Percentiles rank a stretch among this genome's conserved stretches.
Evolutionary conservation across 179 eudicot species (phyloP).

Genomic region (Dionaea muscipula): DNA sequence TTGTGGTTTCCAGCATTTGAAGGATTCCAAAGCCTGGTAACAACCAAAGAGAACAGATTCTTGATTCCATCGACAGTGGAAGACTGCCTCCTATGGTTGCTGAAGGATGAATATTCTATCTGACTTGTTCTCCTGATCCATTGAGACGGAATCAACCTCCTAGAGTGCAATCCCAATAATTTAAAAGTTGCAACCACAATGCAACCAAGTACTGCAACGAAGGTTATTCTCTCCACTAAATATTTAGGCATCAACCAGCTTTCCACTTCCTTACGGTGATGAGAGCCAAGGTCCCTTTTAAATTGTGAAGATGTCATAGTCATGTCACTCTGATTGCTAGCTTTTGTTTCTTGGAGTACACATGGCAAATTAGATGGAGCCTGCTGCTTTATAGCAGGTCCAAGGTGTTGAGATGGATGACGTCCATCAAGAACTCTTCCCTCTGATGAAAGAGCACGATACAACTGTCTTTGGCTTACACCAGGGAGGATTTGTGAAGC

Average conservation of each 20-base stretch:
- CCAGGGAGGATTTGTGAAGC: conserved; percentile 22
- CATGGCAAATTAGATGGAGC: conserved; percentile 57
- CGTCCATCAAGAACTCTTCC: conserved; percentile 42
- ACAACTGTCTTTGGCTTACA: conserved; percentile 41
- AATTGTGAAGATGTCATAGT: conserved; percentile 50
- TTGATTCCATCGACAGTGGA: conserved; percentile 23
- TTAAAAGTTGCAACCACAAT: conserved; percentile 46
- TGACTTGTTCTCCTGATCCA: conserved; percentile 22
- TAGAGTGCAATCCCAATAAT: conserved; percentile 30
- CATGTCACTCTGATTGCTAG: conserved; percentile 21
- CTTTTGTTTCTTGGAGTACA: conserved; percentile 32
- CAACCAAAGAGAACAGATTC: conserved; percentile 34
- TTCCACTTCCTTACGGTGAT: conserved; percentile 28
- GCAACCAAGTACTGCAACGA: conserved; percentile 59
- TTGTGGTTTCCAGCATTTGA: conserved; percentile 23
- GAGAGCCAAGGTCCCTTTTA: conserved; percentile 60
- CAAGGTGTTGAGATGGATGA: conserved; percentile 54
- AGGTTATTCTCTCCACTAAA: conserved; percentile 38
- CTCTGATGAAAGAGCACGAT: conserved; percentile 40
- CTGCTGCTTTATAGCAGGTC: conserved; percentile 77
- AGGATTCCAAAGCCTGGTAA: conserved; percentile 13
- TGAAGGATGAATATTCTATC: conserved; percentile 25
- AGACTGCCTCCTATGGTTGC: conserved; percentile 20
- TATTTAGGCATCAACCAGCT: conserved; percentile 33
- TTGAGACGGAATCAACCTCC: conserved; percentile 24